phyloP scores from a whole-genome alignment of 176 grass and related monocot species.

The Hyparrhenia diplandra region DNA sequence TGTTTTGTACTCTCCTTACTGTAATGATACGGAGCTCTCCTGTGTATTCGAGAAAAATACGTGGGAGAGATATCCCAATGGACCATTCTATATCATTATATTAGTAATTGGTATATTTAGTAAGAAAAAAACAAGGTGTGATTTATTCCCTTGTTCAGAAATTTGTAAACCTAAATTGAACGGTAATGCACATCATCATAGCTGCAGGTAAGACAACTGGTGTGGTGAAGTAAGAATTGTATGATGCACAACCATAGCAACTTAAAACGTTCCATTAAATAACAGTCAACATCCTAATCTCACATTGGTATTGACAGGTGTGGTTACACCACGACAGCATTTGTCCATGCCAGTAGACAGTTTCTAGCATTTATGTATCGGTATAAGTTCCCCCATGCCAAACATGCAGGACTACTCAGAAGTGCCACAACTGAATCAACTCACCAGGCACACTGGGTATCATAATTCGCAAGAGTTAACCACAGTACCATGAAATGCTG shows the following conservation, averaged over 20 bases:
- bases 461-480: neutral
- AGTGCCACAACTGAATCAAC: neutral
- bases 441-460: neutral
- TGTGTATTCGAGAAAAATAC: no score
- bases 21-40: no score
- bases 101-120: neutral
- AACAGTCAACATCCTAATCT: neutral
- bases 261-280: neutral
- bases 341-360: neutral
- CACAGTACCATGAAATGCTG: neutral
- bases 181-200: neutral
- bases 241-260: neutral
- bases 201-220: neutral
- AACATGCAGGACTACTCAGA: neutral
- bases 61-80: neutral
- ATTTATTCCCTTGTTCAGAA: neutral
- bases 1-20: no score
- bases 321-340: neutral
- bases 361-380: neutral
- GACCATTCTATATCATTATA: neutral
- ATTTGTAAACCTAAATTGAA: neutral
- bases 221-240: neutral
- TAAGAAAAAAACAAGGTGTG: neutral
- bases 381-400: neutral
- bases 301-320: neutral